Percentiles rank a stretch among this genome's conserved stretches.
phyloP scores from a whole-genome alignment of 352 stramenopile genomes.

The Globisporangium solare region DNA sequence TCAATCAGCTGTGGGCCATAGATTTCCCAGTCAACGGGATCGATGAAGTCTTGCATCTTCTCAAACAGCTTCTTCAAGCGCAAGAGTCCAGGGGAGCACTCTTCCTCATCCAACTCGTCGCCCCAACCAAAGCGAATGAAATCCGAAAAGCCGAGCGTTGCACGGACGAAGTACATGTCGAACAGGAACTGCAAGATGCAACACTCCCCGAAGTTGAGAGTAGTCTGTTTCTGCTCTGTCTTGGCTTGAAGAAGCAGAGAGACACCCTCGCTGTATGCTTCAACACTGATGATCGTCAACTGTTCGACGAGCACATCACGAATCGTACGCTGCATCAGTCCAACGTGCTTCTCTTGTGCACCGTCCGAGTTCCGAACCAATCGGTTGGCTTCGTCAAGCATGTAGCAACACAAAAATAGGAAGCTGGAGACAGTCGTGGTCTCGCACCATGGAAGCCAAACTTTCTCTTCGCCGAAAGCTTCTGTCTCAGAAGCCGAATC shows the following conservation, averaged over 20 bases:
- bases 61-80: constrained; percentile 65
- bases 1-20: constrained; percentile 82
- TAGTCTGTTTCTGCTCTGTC: constrained; percentile 30
- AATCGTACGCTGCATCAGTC: constrained; percentile 60
- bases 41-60: constrained; percentile 78
- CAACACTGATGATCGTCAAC: constrained; percentile 67
- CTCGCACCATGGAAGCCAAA: constrained; percentile 85
- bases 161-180: constrained; percentile 87
- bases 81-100: constrained; percentile 45
- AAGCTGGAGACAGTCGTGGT: constrained; percentile 80
- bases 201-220: constrained; percentile 81
- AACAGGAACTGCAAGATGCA: constrained; percentile 86
- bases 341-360: constrained; percentile 39
- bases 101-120: constrained; percentile 61
- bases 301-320: constrained; percentile 71
- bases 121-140: constrained; percentile 88
- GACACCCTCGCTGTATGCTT: constrained; percentile 66
- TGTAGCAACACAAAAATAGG: constrained; percentile 80
- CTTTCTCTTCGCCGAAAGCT: constrained; percentile 53
- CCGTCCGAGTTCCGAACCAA: constrained; percentile 43
- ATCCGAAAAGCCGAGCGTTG: constrained; percentile 77
- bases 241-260: constrained; percentile 55
- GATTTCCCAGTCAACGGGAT: constrained; percentile 88
- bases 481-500: constrained; percentile 39
- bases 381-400: constrained; percentile 72